phyloP scores from a whole-genome alignment of 2,329 filamentous ascomycete genomes.

The Botrytis hyacinthi region DNA sequence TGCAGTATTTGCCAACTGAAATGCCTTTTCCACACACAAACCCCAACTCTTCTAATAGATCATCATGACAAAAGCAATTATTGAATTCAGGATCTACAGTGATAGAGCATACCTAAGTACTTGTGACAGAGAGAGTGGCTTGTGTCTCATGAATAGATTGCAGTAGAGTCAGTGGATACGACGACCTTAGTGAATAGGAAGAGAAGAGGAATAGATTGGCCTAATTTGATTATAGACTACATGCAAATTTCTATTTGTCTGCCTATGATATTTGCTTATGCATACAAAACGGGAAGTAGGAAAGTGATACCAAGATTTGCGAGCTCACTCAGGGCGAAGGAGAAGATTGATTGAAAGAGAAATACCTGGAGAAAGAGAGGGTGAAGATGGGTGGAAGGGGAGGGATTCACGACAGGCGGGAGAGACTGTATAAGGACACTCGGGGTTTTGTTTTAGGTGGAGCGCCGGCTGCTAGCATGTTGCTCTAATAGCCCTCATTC shows the following conservation, averaged over 20 bases:
- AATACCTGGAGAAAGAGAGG: conserved; percentile 29
- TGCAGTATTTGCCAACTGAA: no score
- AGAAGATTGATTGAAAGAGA: conserved; percentile 57
- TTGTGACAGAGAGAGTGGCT: background rate
- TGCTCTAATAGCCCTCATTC: background rate
- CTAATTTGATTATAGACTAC: conserved; percentile 64
- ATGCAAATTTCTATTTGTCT: conserved; percentile 60
- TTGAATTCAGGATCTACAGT: background rate
- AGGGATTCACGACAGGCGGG: background rate
- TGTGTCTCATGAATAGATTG: background rate
- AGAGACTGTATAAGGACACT: conserved; percentile 1
- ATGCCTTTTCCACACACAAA: no score
- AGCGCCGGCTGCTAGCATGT: background rate
- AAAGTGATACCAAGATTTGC: conserved; percentile 49
- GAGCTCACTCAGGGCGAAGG: conserved; percentile 56
- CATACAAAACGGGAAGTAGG: conserved; percentile 45
- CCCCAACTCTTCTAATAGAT: no score
- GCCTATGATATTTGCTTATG: conserved; percentile 55
- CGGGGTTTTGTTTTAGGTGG: background rate
- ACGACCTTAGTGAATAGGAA: background rate
- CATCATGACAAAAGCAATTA: no score
- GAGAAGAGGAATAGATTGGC: conserved; percentile 55
- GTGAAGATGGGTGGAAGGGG: conserved; percentile 20
- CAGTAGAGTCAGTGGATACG: conserved; percentile 3
- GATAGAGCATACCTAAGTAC: background rate